A percentile compares a stretch with the other conserved stretches of the same genome.
Evolutionary conservation across 176 grass and related monocot species (phyloP).

Genomic region (Neostapfia colusana): DNA sequence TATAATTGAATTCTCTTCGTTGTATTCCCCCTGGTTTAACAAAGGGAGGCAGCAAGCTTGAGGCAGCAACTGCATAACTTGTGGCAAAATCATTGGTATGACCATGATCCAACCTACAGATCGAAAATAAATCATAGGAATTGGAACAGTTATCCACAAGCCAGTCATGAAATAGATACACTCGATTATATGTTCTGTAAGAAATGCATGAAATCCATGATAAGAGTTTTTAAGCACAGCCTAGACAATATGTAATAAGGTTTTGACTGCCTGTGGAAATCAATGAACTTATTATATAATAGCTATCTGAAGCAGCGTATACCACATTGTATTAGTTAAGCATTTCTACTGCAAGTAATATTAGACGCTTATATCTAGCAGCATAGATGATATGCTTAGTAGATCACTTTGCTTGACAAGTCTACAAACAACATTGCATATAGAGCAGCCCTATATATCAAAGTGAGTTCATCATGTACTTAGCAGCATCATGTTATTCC

Average conservation of each 20-base stretch:
- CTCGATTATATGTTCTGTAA: not conserved
- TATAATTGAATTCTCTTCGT: not conserved
- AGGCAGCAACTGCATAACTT: slow-evolving; percentile 68
- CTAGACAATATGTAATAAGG: not conserved
- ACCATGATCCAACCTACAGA: slow-evolving; percentile 46
- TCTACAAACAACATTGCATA: not conserved
- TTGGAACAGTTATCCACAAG: not conserved
- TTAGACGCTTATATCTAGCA: not conserved
- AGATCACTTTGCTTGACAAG: not conserved
- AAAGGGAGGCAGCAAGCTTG: slow-evolving; percentile 50
- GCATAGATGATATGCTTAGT: not conserved
- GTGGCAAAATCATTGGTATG: slow-evolving; percentile 36
- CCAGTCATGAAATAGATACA: not conserved
- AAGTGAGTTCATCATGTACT: not conserved
- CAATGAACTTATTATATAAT: not conserved
- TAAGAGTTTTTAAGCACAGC: slow-evolving; percentile 5
- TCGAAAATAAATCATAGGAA: slow-evolving; percentile 17
- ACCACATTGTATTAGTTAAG: not conserved
- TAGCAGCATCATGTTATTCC: not conserved
- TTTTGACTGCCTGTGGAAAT: not conserved
- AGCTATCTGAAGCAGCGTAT: not conserved
- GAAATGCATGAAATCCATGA: not conserved
- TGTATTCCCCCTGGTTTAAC: slow-evolving; percentile 24
- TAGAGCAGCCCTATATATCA: not conserved
- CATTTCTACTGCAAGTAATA: not conserved